Evolutionary conservation across 2,329 filamentous ascomycete species (phyloP).

Genomic region (Amauroascus niger): DNA sequence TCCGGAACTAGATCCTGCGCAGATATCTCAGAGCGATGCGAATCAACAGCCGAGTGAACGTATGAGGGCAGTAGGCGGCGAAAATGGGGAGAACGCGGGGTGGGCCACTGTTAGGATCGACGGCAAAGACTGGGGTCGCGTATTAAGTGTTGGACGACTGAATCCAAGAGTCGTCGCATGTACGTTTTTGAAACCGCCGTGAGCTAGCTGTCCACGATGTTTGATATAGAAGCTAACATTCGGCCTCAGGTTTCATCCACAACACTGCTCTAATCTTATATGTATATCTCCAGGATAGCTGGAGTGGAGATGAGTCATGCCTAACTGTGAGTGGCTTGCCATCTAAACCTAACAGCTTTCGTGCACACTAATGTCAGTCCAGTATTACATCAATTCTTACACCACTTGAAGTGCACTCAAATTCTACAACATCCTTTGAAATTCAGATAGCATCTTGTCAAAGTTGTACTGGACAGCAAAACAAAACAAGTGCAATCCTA

Average conservation of each 20-base stretch:
- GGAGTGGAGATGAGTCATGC: constrained; percentile 37
- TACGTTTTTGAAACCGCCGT: constrained; percentile 32
- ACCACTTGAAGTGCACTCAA: constrained; percentile 14
- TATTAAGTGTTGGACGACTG: constrained; percentile 82
- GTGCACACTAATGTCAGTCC: background rate
- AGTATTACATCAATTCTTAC: constrained; percentile 42
- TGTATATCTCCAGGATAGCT: constrained; percentile 37
- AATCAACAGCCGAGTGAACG: constrained; percentile 71
- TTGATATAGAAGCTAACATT: background rate
- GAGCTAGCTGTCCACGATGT: background rate
- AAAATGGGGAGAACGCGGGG: constrained; percentile 58
- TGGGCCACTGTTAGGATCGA: constrained; percentile 90
- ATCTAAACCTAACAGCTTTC: background rate
- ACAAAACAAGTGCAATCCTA: too few relatives aligned
- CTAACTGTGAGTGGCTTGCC: constrained; percentile 32
- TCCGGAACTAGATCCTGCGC: constrained; percentile 70
- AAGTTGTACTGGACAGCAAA: background rate
- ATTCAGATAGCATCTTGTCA: background rate
- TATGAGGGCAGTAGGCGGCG: constrained; percentile 53
- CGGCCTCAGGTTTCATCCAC: constrained; percentile 34
- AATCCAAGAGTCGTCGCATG: constrained; percentile 90
- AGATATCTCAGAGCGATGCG: constrained; percentile 56
- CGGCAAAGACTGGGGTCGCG: constrained; percentile 84
- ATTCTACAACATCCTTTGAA: background rate
- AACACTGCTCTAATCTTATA: constrained; percentile 40